phyloP scores from a whole-genome alignment of 768 basidiomycete genomes.

The Lenzites betulinus region DNA sequence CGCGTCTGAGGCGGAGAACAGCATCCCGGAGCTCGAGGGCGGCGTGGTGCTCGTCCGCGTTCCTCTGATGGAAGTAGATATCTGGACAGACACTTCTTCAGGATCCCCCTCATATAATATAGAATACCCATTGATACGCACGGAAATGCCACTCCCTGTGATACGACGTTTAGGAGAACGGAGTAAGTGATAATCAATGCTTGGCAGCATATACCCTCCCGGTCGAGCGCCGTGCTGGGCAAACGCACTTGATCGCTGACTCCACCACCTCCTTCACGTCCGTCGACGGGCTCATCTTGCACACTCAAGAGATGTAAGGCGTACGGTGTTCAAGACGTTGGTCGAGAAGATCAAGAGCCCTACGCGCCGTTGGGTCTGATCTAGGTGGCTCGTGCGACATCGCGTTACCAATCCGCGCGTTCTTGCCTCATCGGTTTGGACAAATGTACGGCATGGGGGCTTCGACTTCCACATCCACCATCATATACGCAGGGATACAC shows the following conservation, averaged over 20 bases:
- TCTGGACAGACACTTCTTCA: constrained; percentile 49
- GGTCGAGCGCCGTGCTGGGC: neutral
- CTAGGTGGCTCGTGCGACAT: neutral
- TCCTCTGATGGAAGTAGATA: constrained; percentile 78
- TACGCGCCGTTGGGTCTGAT: neutral
- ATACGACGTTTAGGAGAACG: neutral
- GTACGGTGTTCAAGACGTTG: neutral
- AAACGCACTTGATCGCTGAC: constrained; percentile 25
- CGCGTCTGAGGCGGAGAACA: constrained; percentile 65
- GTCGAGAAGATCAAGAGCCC: neutral
- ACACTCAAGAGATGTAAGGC: neutral
- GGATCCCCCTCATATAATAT: no score
- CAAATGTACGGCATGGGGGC: no score
- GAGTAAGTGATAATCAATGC: neutral
- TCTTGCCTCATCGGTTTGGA: constrained; percentile 10
- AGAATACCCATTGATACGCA: no score
- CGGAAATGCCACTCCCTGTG: constrained; percentile 26
- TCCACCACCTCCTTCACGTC: constrained; percentile 28
- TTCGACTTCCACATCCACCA: no score
- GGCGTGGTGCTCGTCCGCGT: constrained; percentile 58
- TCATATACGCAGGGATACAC: no score
- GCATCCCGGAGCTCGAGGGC: constrained; percentile 72
- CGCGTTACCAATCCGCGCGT: neutral
- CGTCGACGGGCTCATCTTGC: constrained; percentile 23
- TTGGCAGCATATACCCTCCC: neutral